Evolutionary conservation across 1,139 yeast species (phyloP).

Genomic region (Sugiyamaella castrensis): DNA sequence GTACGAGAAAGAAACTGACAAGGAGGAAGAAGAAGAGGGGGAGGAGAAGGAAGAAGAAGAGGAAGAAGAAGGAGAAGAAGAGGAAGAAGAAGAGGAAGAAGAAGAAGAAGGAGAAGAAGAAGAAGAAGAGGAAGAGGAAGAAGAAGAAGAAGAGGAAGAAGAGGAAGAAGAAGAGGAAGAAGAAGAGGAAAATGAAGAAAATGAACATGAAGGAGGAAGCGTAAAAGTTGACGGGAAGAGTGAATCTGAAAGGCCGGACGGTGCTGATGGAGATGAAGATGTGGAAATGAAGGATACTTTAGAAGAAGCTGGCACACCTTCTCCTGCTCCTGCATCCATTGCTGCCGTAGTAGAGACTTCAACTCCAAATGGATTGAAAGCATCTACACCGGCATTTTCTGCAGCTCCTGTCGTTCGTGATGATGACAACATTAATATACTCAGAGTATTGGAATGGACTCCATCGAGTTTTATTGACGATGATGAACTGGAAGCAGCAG

Average conservation of each 20-base stretch:
- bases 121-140: conserved; percentile 27
- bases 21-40: conserved; percentile 20
- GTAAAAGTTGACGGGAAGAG: conserved; percentile 26
- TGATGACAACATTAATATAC: conserved; percentile 38
- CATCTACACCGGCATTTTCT: too few species aligned
- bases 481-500: conserved; percentile 52
- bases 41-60: conserved; percentile 18
- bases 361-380: not conserved
- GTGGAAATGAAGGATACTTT: conserved; percentile 16
- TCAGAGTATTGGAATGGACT: conserved; percentile 52
- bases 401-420: not conserved
- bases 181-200: conserved; percentile 26
- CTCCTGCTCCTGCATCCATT: not conserved
- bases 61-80: conserved; percentile 16
- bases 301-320: not conserved
- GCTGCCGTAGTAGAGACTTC: not conserved
- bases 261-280: conserved; percentile 12
- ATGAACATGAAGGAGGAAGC: conserved; percentile 9
- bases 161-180: conserved; percentile 21
- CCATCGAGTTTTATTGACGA: conserved; percentile 51
- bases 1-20: conserved; percentile 9
- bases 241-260: not conserved
- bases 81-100: conserved; percentile 18
- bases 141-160: conserved; percentile 17
- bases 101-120: conserved; percentile 20